Conservation (phyloP, 805 yeast genomes). For the Brettanomyces sp. region DNA sequence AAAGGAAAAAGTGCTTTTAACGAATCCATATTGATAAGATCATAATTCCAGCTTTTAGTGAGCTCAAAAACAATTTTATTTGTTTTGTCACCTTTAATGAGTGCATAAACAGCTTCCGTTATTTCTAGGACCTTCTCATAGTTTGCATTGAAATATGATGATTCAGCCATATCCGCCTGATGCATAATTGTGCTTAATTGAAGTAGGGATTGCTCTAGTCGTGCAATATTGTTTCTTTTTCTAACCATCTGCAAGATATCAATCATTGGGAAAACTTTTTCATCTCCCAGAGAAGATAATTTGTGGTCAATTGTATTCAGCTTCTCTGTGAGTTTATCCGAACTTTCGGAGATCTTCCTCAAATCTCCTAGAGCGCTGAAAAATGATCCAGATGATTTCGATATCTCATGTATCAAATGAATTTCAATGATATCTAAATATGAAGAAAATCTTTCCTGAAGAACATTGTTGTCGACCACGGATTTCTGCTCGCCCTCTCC, state of each 20-base stretch:
- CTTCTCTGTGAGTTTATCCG: slow-evolving; percentile 40
- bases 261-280: slow-evolving; percentile 43
- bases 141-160: slow-evolving; percentile 33
- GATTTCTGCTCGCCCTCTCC: slow-evolving; percentile 26
- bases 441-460: slow-evolving; percentile 73
- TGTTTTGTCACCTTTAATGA: slow-evolving; percentile 46
- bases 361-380: slow-evolving; percentile 79
- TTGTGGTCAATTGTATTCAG: slow-evolving; percentile 37
- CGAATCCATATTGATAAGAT: slow-evolving; percentile 30
- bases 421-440: slow-evolving; percentile 82
- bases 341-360: slow-evolving; percentile 47
- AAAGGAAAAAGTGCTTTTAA: slow-evolving; percentile 44
- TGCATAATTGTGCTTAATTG: slow-evolving; percentile 41
- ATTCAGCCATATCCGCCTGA: slow-evolving; percentile 41
- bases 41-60: slow-evolving; percentile 34
- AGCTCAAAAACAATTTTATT: slow-evolving; percentile 21
- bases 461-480: slow-evolving; percentile 40
- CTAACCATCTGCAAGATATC: slow-evolving; percentile 39
- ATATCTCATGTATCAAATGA: slow-evolving; percentile 70
- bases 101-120: slow-evolving; percentile 45
- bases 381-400: slow-evolving; percentile 75
- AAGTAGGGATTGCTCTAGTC: slow-evolving; percentile 50
- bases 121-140: slow-evolving; percentile 47
- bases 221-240: slow-evolving; percentile 49
- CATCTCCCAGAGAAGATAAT: slow-evolving; percentile 36